Evolutionary conservation across 2,329 filamentous ascomycete species (phyloP).

Genomic region (Fusarium armeniacum): DNA sequence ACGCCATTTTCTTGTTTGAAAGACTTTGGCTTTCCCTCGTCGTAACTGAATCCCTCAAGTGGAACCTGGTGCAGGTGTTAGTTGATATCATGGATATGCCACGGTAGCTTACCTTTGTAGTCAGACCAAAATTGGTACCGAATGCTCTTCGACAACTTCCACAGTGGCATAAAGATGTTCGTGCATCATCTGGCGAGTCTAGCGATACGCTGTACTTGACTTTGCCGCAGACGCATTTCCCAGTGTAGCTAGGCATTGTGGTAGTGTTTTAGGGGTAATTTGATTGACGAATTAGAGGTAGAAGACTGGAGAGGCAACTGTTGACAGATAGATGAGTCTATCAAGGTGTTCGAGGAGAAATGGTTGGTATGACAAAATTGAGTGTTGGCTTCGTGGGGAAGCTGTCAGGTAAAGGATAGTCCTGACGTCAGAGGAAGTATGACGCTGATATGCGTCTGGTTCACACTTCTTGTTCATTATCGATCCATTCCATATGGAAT

Average conservation of each 20-base stretch:
- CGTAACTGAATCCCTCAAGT: constrained; percentile 20
- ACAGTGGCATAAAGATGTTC: constrained; percentile 30
- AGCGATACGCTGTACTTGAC: constrained; percentile 29
- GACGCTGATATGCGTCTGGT: constrained; percentile 6
- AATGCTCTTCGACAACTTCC: constrained; percentile 30
- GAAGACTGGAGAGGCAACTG: fast-evolving
- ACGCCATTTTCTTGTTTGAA: constrained; percentile 38
- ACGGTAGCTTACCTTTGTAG: constrained; percentile 7
- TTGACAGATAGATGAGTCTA: fast-evolving
- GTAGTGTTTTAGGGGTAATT: no score
- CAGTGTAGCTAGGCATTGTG: constrained; percentile 23
- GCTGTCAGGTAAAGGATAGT: background rate
- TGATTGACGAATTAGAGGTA: background rate
- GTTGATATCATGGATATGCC: fast-evolving
- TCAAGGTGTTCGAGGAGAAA: background rate
- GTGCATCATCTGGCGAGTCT: constrained; percentile 24
- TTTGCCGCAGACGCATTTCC: constrained; percentile 34
- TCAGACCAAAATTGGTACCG: constrained; percentile 35
- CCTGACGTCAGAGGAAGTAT: constrained; percentile 29
- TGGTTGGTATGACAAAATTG: background rate
- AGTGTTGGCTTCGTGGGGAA: background rate
- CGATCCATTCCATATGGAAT: no score
- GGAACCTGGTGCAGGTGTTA: constrained; percentile 8
- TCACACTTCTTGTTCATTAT: background rate
- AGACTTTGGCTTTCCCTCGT: constrained; percentile 17